Evolutionary conservation across 345 rosid genomes (phyloP).

Genomic region (Aquilaria malaccensis): DNA sequence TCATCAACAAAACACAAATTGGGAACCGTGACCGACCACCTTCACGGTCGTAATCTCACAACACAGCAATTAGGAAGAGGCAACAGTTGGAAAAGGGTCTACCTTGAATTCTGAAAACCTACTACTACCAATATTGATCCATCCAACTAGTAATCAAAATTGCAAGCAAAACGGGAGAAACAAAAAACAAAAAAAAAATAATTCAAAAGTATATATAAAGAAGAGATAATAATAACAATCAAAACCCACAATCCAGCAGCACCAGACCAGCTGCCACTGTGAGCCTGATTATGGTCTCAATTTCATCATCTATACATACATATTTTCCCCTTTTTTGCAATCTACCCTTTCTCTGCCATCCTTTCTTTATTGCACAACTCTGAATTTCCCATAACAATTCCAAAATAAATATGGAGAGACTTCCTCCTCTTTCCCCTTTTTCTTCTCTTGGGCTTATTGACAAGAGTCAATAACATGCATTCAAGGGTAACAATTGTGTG

Average conservation of each 20-base stretch:
- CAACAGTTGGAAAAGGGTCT: slow-evolving; percentile 12
- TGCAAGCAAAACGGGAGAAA: background rate
- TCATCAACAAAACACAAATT: too few species aligned
- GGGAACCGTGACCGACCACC: too few species aligned
- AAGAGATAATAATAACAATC: slow-evolving; percentile 33
- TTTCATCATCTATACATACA: slow-evolving; percentile 55
- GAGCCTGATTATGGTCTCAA: slow-evolving; percentile 24
- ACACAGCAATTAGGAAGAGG: background rate
- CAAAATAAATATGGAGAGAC: slow-evolving; percentile 38
- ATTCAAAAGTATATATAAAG: slow-evolving; percentile 30
- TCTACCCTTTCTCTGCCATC: slow-evolving; percentile 35
- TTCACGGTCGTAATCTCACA: background rate
- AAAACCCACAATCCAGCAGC: slow-evolving; percentile 34
- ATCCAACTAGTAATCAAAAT: slow-evolving; percentile 29
- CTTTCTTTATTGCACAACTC: slow-evolving; percentile 30
- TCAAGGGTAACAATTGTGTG: background rate
- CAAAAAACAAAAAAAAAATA: slow-evolving; percentile 7
- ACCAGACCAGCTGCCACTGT: slow-evolving; percentile 18
- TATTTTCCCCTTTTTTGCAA: slow-evolving; percentile 32
- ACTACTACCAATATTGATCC: slow-evolving; percentile 38
- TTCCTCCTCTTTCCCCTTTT: slow-evolving; percentile 44
- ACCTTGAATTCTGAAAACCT: slow-evolving; percentile 26
- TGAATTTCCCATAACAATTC: slow-evolving; percentile 45
- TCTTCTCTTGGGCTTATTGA: background rate
- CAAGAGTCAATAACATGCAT: slow-evolving; percentile 9